Evolutionary conservation across 2,329 filamentous ascomycete species (phyloP), one percentile per base, ranked within the genome.

Genomic region (Xylariales sp.): DNA sequence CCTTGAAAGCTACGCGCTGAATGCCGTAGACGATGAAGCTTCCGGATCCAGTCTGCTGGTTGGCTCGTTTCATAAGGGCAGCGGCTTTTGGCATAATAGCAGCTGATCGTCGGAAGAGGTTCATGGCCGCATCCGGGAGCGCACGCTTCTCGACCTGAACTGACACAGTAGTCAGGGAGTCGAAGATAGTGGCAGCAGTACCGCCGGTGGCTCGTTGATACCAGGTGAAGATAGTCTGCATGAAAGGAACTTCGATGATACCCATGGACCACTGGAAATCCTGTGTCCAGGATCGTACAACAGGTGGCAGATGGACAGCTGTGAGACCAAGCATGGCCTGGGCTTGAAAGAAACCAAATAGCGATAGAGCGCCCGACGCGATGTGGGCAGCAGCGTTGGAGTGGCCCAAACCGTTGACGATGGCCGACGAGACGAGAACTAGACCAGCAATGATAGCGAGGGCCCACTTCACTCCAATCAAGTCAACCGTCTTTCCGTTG

Each of bases 191-290:
- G 2, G 86, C 80, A 4, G 88, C 85, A 11, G 76, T 85, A 48
- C 88, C 88, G 39, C 88, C 88, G 2, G 88, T 94, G 2, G 88
- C 76, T 44, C 87, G 83, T 65, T 91, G 88, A 63, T 94, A 94
- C 88, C 88, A 94, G 22, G 86, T 90, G 43, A 86, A 83, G 55
- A 93, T 83, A 15, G 69, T 71, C 63, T 94, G 86, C 61, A 94
- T 73, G 63, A 93, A 93, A 24, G 71, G 68, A 40, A 93, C 75
- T 39, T 79, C 78, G 59, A 94, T 91, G 52, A 94, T 87, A 54
- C 88, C 88, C 86, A 94, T 89, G 56, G 81, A 88, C 88, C 88
- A 94, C 61, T 89, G 83, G 70, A 94, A 93, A 63, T 93, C 89
- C 65, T 93, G 88, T 1, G 87, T 93, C 88, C 88, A 94, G 0